A percentile compares a stretch with the other conserved stretches of the same genome.
These are phyloP conservation scores for Hanseniaspora uvarum DNA, from an alignment of 1,139 yeast species.

Conservation along the genomic window DNA sequence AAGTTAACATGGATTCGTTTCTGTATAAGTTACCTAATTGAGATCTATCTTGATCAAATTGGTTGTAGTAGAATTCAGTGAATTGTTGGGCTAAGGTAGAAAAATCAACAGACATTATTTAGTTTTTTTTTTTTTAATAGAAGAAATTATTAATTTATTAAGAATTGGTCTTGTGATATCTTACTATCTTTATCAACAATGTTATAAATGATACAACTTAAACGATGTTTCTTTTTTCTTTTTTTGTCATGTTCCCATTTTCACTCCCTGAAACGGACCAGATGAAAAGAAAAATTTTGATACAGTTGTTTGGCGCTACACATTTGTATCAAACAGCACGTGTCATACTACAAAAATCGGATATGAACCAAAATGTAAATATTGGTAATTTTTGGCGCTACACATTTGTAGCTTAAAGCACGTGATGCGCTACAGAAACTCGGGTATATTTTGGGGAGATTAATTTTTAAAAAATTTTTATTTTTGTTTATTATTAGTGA, in stretches of 20 bases:
- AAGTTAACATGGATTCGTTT: slow-evolving; percentile 93
- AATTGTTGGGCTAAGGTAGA: slow-evolving; percentile 63
- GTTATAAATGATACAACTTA: not conserved
- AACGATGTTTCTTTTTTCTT: not conserved
- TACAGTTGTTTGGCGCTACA: not conserved
- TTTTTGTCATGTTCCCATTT: not conserved
- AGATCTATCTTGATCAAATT: slow-evolving; percentile 84
- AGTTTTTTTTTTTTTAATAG: not conserved
- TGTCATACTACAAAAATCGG: too few relatives aligned
- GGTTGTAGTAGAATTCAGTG: slow-evolving; percentile 89
- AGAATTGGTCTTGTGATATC: not conserved
- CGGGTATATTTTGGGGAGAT: too few relatives aligned
- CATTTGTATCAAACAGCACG: not conserved
- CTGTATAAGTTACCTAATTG: slow-evolving; percentile 92
- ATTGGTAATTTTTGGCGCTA: too few relatives aligned
- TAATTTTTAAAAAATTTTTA: not conserved
- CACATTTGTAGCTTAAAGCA: too few relatives aligned
- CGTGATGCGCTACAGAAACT: too few relatives aligned
- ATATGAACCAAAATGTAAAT: too few relatives aligned
- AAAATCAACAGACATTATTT: slow-evolving; percentile 47
- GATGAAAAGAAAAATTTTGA: not conserved
- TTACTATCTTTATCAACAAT: not conserved
- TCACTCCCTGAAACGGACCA: not conserved
- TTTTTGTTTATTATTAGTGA: not conserved
- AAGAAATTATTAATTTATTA: not conserved